These are phyloP conservation scores for Blepharisma japonicum DNA, from an alignment of 73 alveolate genomes.

Conservation along the genomic window DNA sequence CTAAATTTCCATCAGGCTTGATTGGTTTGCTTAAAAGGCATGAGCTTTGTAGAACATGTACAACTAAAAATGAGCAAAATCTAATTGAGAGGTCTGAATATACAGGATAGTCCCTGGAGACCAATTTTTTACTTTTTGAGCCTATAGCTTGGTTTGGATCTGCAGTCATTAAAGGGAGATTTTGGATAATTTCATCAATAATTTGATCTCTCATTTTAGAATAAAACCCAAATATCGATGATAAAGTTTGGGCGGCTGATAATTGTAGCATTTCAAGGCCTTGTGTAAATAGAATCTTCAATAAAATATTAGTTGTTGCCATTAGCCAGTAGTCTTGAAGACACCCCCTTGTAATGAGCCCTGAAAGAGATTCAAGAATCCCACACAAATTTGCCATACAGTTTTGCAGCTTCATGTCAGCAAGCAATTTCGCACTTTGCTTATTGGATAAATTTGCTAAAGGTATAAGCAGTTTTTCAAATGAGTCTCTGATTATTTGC, in stretches of 20 bases:
- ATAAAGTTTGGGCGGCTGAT: background rate
- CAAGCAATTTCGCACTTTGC: background rate
- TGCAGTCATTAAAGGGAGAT: background rate
- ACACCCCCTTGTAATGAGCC: background rate
- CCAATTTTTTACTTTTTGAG: background rate
- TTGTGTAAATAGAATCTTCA: slow-evolving; percentile 12
- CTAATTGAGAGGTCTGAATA: background rate
- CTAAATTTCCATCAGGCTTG: background rate
- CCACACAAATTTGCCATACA: slow-evolving; percentile 7
- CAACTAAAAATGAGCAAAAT: slow-evolving; percentile 20
- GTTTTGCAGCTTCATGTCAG: background rate
- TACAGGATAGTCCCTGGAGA: background rate
- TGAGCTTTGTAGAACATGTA: background rate
- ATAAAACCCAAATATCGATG: background rate
- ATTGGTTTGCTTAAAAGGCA: background rate
- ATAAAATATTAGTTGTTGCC: background rate
- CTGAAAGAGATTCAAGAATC: background rate
- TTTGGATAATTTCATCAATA: background rate
- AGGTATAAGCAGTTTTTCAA: slow-evolving; percentile 14
- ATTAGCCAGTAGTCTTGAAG: background rate
- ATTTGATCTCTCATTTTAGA: background rate
- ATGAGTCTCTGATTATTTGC: background rate
- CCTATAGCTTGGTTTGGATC: slow-evolving; percentile 14
- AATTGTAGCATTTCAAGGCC: slow-evolving; percentile 20
- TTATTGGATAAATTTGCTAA: background rate